These are phyloP conservation scores for Fusarium sp. DNA, from an alignment of 2,329 filamentous ascomycete genomes.

Conservation along the genomic window DNA sequence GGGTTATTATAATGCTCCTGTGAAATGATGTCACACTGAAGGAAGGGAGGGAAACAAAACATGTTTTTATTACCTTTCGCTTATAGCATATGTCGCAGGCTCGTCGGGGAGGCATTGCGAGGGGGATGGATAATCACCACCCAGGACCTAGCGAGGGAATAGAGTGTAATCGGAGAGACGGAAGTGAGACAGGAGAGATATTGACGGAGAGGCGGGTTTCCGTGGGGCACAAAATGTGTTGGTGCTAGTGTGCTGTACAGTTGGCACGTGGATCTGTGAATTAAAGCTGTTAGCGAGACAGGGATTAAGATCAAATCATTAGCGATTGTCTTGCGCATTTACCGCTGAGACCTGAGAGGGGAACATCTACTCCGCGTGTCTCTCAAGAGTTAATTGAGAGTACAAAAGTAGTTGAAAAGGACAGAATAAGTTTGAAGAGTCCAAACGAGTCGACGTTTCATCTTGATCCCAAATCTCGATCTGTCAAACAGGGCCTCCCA, in stretches of 20 bases:
- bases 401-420: not conserved
- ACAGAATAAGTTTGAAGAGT: not conserved
- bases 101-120: constrained; percentile 35
- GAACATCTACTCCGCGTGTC: not conserved
- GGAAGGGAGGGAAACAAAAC: not conserved
- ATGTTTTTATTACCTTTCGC: constrained; percentile 31
- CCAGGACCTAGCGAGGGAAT: too few relatives aligned
- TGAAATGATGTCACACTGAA: not conserved
- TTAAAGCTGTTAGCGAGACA: not conserved
- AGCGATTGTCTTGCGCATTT: not conserved
- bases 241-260: not conserved
- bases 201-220: constrained; percentile 16
- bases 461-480: not conserved
- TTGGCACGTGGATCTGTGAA: constrained; percentile 10
- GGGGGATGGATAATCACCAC: not conserved
- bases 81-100: constrained; percentile 38
- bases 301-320: not conserved
- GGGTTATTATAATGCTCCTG: not conserved
- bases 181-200: constrained; percentile 11
- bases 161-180: constrained; percentile 35
- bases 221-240: not conserved
- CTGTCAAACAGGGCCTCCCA: not conserved
- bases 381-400: not conserved
- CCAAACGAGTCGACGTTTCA: not conserved
- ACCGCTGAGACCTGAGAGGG: not conserved